Evolutionary conservation across 192 early-diverging fungal species (phyloP), one percentile per base, ranked within the genome.

Genomic region (Obelidium mucronatum): DNA sequence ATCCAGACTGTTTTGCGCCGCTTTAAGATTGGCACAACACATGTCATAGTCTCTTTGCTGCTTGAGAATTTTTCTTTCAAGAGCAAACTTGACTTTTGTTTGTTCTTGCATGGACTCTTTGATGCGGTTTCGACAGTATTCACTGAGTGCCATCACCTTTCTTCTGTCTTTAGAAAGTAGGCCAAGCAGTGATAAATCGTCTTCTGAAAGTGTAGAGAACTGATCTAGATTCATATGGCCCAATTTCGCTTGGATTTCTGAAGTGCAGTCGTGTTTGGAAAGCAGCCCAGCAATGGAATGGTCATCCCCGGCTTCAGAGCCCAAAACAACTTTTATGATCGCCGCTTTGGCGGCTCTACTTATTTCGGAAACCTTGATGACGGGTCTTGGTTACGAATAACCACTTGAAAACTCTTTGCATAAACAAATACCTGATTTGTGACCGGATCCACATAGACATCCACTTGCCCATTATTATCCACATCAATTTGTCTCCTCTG

Each of bases 11-110:
- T 80, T 79, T 56, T 84, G 78, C 31, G 83, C 75, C 4, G 67
- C 54, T 30, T 77, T 81, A 30, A 81, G 36, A 28, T 72, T 67
- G 4, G 40, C 52, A 1, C 31, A 17, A 39, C 48, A 60, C 17
- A 40, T 58, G 39, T 87, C 81, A 22, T 77, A 67, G 19, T 86
- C 84, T 15, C 86, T 73, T 28, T 63, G 69, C 15, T 40, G 36
- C 74, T 89, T 89, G 24, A 79, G 70, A 52, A 87, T 87, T 62
- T 85, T 80, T 42, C 87, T 40, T 72, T 89, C 87, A 26, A 89
- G 59, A 19, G 66, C 60, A 72, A 83, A 84, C 71, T 89, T 89
- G 33, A 87, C 74, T 67, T 85, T 85, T 34, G 75, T 74, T 42
- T 80, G 80, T 74, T 89, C 87, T 63, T 82, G 80, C 51, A 87